A percentile compares a stretch with the other conserved stretches of the same genome.
Conservation (phyloP, 2,329 filamentous ascomycete genomes). For the Clarireedia sp. region DNA sequence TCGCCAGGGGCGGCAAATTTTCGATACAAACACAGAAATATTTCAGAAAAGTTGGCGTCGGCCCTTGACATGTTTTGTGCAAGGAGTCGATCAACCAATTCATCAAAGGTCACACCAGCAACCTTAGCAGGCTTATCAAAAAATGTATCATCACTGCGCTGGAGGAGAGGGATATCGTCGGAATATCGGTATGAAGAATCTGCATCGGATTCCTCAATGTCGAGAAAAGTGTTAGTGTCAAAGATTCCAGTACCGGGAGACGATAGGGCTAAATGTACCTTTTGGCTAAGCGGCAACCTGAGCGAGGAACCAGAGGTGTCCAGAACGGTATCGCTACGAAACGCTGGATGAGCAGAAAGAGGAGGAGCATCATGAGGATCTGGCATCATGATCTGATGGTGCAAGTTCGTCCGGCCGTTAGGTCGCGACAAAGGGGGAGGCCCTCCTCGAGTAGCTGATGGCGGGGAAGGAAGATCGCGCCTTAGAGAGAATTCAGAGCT, state of each 20-base stretch:
- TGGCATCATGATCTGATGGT: slow-evolving; percentile 23
- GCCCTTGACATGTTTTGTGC: slow-evolving; percentile 72
- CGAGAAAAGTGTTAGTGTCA: slow-evolving; percentile 23
- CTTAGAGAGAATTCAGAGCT: slow-evolving; percentile 62
- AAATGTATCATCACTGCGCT: slow-evolving; percentile 56
- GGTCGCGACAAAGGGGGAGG: slow-evolving; percentile 26
- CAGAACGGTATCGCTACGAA: slow-evolving; percentile 22
- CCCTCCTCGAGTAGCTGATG: slow-evolving; percentile 29
- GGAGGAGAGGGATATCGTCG: slow-evolving; percentile 59
- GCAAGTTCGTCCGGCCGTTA: slow-evolving; percentile 28
- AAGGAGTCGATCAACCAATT: slow-evolving; percentile 80
- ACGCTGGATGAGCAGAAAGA: slow-evolving; percentile 27
- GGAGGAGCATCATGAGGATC: slow-evolving; percentile 27
- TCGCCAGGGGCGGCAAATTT: slow-evolving; percentile 80
- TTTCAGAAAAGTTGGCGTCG: slow-evolving; percentile 81
- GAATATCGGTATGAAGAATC: slow-evolving; percentile 60
- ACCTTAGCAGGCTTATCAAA: slow-evolving; percentile 45
- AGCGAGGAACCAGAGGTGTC: slow-evolving; percentile 15
- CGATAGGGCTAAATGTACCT: slow-evolving; percentile 17
- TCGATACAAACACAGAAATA: slow-evolving; percentile 88
- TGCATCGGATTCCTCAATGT: slow-evolving; percentile 57
- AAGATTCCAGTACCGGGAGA: slow-evolving; percentile 15
- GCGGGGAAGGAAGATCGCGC: slow-evolving; percentile 44
- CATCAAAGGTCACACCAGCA: slow-evolving; percentile 52
- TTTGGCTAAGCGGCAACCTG: slow-evolving; percentile 10